These are phyloP conservation scores for Novakomyces olei DNA, from an alignment of 805 yeast species.

Conservation along the genomic window DNA sequence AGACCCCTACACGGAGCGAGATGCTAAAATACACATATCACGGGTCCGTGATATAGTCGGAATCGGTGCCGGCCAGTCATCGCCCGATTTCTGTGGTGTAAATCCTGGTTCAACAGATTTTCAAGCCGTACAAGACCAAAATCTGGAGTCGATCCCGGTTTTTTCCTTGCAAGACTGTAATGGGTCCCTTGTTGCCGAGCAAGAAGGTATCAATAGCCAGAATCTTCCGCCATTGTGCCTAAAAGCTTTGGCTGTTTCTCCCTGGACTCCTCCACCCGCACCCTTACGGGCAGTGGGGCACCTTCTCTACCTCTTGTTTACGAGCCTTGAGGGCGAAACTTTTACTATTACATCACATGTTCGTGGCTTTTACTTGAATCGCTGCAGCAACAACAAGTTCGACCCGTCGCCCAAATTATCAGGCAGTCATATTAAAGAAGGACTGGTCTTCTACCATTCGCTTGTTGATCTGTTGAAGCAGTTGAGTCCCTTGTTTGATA, in stretches of 20 bases:
- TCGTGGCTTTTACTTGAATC: conserved; percentile 61
- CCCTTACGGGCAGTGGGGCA: conserved; percentile 47
- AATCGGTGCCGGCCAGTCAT: not conserved
- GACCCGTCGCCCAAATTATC: conserved; percentile 33
- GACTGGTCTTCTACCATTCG: no score
- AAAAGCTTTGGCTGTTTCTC: conserved; percentile 44
- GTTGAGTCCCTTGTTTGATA: conserved; percentile 41
- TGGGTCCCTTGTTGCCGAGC: conserved; percentile 5
- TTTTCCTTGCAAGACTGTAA: not conserved
- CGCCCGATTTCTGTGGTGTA: not conserved
- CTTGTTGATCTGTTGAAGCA: conserved; percentile 37
- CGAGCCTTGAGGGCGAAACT: conserved; percentile 62
- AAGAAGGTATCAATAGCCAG: conserved; percentile 5
- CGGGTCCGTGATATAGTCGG: conserved; percentile 35
- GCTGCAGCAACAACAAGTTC: conserved; percentile 41
- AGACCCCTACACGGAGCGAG: conserved; percentile 36
- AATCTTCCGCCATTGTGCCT: conserved; percentile 9
- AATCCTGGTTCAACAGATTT: not conserved
- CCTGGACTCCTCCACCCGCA: conserved; percentile 72
- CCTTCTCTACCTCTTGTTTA: conserved; percentile 47
- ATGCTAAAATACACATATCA: conserved; percentile 38
- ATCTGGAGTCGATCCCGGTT: not conserved
- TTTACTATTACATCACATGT: conserved; percentile 58
- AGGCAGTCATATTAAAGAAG: conserved; percentile 2
- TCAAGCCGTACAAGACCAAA: not conserved